Base-by-base conservation (phyloP, 2,329 filamentous ascomycete species). In the Fusarium succisae region DNA sequence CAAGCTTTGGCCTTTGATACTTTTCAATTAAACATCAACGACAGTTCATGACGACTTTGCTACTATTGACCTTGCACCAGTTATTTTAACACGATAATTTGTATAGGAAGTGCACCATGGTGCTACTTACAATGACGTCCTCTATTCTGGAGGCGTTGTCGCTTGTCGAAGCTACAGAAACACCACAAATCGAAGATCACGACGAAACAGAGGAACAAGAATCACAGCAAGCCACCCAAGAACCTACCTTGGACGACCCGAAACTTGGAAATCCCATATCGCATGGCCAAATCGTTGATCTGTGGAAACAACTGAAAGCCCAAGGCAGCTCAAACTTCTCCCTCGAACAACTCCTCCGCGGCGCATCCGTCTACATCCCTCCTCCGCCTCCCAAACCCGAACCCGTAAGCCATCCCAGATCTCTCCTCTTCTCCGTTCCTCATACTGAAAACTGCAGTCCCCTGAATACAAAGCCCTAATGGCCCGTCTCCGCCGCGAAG, bases 391-490 rank as follows among this genome's bases (percentile, higher is more conserved):
- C 92, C 9, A 97, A 95, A 80, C 88, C 91, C 6, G 91, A 95
- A 79, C 93, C 92, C 18, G 94, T 96, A 85, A 71, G 90, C 84
- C 9, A 88, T 84, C 8, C 7, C 39, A 2, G 8, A 14, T 5
- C 3, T 14, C 20, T 14, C 18, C 44, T 18, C 17, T 20, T 18
- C 5, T 17, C 11, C 12, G 14, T 12, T 4, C 22, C 17, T 17
- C n/a, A 43, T 28, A 17, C 63, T 75, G n/a, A 74, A 13, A 15
- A 28, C 8, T 5, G 4, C 1, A 97, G 91, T 92, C 92, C 2
- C 85, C 91, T 13, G 93, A 97, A 83, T 98, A 96, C 84, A 93
- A 94, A 81, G 92, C 92, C 12, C 86, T 98, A 4, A 98, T 98
- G 94, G 91, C 91, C 30, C 91, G 92, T 22, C 90, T 99, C 26